Evolutionary conservation across 257 asterid genomes (phyloP), one percentile per base, ranked within the genome.

Genomic region (Solanum chmielewskii): DNA sequence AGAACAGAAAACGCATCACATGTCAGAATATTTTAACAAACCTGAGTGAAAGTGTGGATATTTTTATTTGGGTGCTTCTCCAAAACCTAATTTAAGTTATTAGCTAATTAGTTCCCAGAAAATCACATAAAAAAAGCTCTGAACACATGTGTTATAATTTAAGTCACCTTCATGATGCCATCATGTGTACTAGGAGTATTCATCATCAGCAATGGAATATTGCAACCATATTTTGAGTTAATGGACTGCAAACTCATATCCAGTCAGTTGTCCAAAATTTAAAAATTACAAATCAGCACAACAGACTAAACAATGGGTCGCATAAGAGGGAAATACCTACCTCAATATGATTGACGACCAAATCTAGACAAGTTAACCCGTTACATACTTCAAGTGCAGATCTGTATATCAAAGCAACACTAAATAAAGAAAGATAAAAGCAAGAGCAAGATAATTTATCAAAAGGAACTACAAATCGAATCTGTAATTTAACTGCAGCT

Each of bases 341-440:
- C 98, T 96, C 98, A 88, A 96, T 93, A 88, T 96, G 96, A 90
- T 92, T 89, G 90, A 96, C 87, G 84, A 93, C 87, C 90, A 92
- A 86, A 90, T 96, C 99, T 81, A 96, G 90, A 90, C 97, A 92
- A 35, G 98, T 92, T 88, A 91, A 86, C 82, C 96, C 95, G 12
- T 87, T 89, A 85, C 89, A 89, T 84, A 95, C 88, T 88, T 94
- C 98, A 91, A 94, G 75, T 41, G 89, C 89, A 90, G 92, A 92
- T 92, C 99, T 96, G 90, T 91, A 92, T 84, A 91, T 85, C 42
- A 83, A 68, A 88, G 69, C 68, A 16, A 80, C 44, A 49, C 44
- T 11, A 80, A 29, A 29, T 49, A 80, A 80, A 18, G 11, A 80
- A 49, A 10, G 4, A 80, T 49, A 49, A 47, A 80, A 80, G 10